These are phyloP conservation scores for Uromyces viciae-fabae DNA, from an alignment of 1,284 basidiomycete genomes.

Conservation along the genomic window DNA sequence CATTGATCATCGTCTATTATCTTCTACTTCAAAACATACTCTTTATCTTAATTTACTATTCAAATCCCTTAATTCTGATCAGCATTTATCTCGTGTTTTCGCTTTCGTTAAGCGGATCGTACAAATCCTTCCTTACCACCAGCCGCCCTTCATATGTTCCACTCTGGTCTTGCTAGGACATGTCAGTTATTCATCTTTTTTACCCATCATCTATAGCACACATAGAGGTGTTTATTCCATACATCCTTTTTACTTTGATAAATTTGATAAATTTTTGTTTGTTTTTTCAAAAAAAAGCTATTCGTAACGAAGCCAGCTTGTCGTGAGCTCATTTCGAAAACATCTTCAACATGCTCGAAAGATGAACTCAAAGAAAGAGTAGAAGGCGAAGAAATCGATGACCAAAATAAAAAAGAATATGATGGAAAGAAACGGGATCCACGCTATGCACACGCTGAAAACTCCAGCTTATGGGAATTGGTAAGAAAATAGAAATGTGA, in stretches of 20 bases:
- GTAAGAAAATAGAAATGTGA: no score
- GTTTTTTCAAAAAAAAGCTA: neutral
- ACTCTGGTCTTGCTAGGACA: constrained; percentile 66
- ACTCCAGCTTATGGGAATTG: constrained; percentile 82
- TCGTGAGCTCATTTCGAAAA: neutral
- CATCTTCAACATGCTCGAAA: neutral
- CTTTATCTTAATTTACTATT: constrained; percentile 96
- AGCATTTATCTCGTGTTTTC: constrained; percentile 65
- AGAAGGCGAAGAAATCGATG: neutral
- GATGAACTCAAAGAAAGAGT: no score
- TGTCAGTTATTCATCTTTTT: constrained; percentile 51
- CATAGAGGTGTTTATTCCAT: no score
- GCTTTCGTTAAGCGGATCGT: constrained; percentile 82
- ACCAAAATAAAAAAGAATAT: constrained; percentile 58
- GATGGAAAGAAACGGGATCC: constrained; percentile 89
- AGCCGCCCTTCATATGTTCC: constrained; percentile 84
- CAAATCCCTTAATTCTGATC: constrained; percentile 82
- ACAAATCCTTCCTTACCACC: constrained; percentile 72
- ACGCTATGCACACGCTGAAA: constrained; percentile 74
- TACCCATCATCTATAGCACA: neutral
- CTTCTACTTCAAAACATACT: constrained; percentile 82
- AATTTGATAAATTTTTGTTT: neutral
- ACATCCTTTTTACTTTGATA: no score
- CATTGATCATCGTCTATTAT: constrained; percentile 73
- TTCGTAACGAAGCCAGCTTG: neutral